Conservation (phyloP, 208 protist genomes). For the Herpetomonas samuelpessoai region DNA sequence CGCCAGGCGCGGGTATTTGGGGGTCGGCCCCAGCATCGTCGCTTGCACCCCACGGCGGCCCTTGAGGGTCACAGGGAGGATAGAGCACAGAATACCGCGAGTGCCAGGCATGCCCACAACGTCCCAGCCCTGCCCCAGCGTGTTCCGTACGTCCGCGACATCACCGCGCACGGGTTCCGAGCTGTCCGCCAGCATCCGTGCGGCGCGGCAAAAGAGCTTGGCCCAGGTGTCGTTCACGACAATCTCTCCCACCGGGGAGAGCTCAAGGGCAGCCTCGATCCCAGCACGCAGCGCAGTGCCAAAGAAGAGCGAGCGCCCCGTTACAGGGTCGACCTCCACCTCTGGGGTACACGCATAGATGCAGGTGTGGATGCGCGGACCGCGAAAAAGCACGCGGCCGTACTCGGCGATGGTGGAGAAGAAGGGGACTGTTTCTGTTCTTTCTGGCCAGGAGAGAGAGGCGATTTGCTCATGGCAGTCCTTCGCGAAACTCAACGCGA, state of each 20-base stretch:
- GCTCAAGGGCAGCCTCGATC: constrained; percentile 41
- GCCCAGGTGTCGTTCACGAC: constrained; percentile 66
- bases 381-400: constrained; percentile 59
- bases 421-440: neutral
- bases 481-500: constrained; percentile 64
- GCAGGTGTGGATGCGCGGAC: constrained; percentile 83
- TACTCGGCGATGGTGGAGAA: constrained; percentile 31
- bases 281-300: constrained; percentile 56
- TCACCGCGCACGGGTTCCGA: neutral
- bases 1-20: constrained; percentile 47
- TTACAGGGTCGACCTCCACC: constrained; percentile 60
- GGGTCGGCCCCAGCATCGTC: constrained; percentile 38
- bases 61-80: constrained; percentile 62
- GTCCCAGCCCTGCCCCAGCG: constrained; percentile 58
- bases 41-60: constrained; percentile 56
- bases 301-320: constrained; percentile 60
- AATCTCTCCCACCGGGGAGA: constrained; percentile 69
- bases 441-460: constrained; percentile 52
- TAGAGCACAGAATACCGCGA: constrained; percentile 35
- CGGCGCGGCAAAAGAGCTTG: constrained; percentile 41
- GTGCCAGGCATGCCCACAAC: constrained; percentile 34
- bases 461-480: constrained; percentile 67
- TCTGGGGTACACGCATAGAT: constrained; percentile 76
- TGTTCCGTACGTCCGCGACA: constrained; percentile 24
- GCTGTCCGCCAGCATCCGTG: constrained; percentile 24